Percentiles rank a stretch among this genome's conserved stretches.
Evolutionary conservation across 1,139 yeast species (phyloP).

Genomic region (Arxiozyma slooffiae): DNA sequence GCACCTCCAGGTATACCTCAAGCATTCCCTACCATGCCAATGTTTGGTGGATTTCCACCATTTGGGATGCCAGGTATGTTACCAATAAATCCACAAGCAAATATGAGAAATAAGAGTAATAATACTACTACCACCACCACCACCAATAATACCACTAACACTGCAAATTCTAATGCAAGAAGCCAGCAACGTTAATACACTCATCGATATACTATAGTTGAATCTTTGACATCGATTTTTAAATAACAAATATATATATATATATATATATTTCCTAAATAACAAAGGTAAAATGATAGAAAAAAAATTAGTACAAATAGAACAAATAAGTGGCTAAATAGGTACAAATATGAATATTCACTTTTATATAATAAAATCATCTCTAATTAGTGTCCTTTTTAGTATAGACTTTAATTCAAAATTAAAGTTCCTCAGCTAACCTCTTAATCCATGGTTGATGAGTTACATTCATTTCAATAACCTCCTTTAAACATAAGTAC

Average conservation of each 20-base stretch:
- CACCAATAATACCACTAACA: no score
- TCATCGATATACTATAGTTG: background rate
- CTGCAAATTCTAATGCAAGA: background rate
- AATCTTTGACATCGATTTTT: background rate
- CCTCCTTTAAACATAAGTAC: slow-evolving; percentile 45
- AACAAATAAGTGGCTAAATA: background rate
- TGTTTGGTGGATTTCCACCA: slow-evolving; percentile 34
- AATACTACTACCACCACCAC: slow-evolving; percentile 4
- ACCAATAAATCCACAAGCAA: slow-evolving; percentile 20
- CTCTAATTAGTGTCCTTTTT: background rate
- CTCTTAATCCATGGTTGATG: slow-evolving; percentile 65
- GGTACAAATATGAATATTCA: background rate
- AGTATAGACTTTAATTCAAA: background rate
- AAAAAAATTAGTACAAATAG: background rate
- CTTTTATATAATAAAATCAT: background rate
- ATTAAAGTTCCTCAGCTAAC: slow-evolving; percentile 7
- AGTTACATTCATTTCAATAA: slow-evolving; percentile 42
- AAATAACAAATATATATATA: no score
- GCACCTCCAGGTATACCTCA: slow-evolving; percentile 21
- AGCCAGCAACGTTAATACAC: slow-evolving; percentile 1
- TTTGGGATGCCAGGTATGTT: slow-evolving; percentile 31
- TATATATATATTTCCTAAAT: background rate
- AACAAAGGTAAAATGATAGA: no score
- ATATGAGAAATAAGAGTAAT: slow-evolving; percentile 7
- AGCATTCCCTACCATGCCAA: slow-evolving; percentile 30